Evolutionary conservation across 805 yeast genomes (phyloP), one percentile per base, ranked within the genome.

Genomic region (Myxozyma vanderwaltii): DNA sequence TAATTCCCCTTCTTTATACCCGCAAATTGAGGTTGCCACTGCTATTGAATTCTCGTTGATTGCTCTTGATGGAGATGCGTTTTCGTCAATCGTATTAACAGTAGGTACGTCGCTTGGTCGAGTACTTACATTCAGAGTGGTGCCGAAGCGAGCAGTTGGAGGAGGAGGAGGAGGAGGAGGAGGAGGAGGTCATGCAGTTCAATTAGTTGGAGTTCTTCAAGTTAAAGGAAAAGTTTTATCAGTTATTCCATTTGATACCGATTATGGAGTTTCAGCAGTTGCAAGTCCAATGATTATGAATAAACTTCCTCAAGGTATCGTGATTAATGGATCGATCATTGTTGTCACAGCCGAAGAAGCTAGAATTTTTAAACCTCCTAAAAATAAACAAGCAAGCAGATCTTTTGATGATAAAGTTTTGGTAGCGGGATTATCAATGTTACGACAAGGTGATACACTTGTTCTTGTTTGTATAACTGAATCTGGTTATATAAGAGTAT

Each of bases 51-150:
- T 91, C 71, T 81, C 91, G 0, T 86, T 88, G 24, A 82, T 88
- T 78, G 82, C 82, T 36, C 76, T 81, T 52, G 88, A 85, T 0
- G 83, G 81, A 29, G 94, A 88, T 57, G 81, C 80, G 0, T 87
- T 79, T 67, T 84, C 94, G 0, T 85, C 90, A n/a, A 82, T 91
- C 38, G 67, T 88, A 26, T 72, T 91, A 73, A 73, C 82, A 24
- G 87, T 85, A 12, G 98, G 98, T 24, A 87, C 96, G 0, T 81
- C 83, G 56, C 74, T 75, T 15, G 97, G 97, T 17, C 87, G 88
- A 56, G 69, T 90, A 12, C 61, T 86, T 27, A 78, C 84, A 0
- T 89, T 81, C 72, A 84, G 85, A 67, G 72, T 91, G 1, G 70
- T 84, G 3, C 96, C 96, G 5, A 48, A 17, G 13, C 24, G 33